Conservation (phyloP, 495 filamentous ascomycete genomes). For the Penicillium tannophilum region DNA sequence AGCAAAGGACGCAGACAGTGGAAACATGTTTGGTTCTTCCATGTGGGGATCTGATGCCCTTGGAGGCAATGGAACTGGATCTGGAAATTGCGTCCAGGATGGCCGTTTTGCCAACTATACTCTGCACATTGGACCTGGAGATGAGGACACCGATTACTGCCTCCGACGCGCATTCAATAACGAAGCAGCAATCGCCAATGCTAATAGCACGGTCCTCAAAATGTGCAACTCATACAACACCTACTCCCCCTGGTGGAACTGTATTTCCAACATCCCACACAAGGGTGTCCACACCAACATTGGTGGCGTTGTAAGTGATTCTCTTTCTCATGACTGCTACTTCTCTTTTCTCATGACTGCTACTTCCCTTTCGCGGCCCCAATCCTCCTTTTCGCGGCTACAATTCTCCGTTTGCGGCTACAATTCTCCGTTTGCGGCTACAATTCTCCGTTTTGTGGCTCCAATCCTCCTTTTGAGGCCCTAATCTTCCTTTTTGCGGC, state of each 20-base stretch:
- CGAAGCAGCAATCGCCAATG: constrained; percentile 12
- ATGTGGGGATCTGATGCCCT: constrained; percentile 23
- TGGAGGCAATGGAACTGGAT: constrained; percentile 19
- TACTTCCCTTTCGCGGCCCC: too few species aligned
- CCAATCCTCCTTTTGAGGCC: background rate
- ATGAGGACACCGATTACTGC: constrained; percentile 21
- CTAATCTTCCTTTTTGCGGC: background rate
- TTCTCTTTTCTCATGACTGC: too few species aligned
- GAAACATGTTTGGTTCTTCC: constrained; percentile 18
- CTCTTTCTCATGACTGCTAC: too few species aligned
- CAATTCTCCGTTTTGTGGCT: too few species aligned
- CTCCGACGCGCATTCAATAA: constrained; percentile 16
- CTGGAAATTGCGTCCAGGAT: constrained; percentile 15
- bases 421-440: too few species aligned
- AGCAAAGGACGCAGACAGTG: constrained; percentile 19
- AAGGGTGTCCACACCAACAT: constrained; percentile 23
- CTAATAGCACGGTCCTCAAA: constrained; percentile 16
- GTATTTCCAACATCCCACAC: constrained; percentile 19
- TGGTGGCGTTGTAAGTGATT: constrained; percentile 18
- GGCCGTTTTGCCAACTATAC: constrained; percentile 20
- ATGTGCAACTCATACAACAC: constrained; percentile 20
- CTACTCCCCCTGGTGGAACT: constrained; percentile 20
- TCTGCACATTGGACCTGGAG: constrained; percentile 20
- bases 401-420: too few species aligned
- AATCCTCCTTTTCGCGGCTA: constrained; percentile 10